Conservation (phyloP, 2,329 filamentous ascomycete species). For the Microcyclospora tardicrescens region DNA sequence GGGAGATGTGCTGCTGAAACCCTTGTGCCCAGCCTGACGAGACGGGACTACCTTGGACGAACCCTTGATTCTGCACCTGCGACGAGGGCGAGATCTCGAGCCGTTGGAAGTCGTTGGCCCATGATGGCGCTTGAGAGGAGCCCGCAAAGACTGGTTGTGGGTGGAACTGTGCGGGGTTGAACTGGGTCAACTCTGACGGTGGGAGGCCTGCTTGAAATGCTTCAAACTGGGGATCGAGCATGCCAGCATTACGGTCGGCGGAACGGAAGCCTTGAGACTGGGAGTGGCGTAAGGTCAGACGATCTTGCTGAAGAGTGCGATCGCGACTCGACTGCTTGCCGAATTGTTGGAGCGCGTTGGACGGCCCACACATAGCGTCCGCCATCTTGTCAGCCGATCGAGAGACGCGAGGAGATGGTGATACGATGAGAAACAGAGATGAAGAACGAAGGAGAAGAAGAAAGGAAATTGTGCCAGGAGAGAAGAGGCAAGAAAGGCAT, state of each 20-base stretch:
- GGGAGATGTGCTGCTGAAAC: slow-evolving; percentile 37
- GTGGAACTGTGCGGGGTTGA: slow-evolving; percentile 23
- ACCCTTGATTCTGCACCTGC: slow-evolving; percentile 35
- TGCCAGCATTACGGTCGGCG: slow-evolving; percentile 38
- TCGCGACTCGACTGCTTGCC: slow-evolving; percentile 57
- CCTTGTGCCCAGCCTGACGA: slow-evolving; percentile 44
- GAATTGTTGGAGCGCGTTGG: slow-evolving; percentile 61
- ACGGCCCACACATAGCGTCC: slow-evolving; percentile 59
- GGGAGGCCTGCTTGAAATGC: slow-evolving; percentile 48
- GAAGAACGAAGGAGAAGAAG: neutral
- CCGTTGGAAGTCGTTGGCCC: slow-evolving; percentile 39
- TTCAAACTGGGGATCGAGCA: slow-evolving; percentile 54
- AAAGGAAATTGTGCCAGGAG: neutral
- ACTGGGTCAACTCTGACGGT: slow-evolving; percentile 27
- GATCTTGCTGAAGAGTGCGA: slow-evolving; percentile 60
- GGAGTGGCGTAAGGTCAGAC: slow-evolving; percentile 42
- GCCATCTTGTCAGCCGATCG: slow-evolving; percentile 38
- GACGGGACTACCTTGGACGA: slow-evolving; percentile 23
- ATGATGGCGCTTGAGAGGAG: slow-evolving; percentile 25
- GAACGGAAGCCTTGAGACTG: slow-evolving; percentile 48
- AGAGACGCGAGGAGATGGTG: neutral
- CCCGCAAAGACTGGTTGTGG: slow-evolving; percentile 15
- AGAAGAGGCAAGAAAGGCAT: too few relatives aligned
- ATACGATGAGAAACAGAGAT: neutral
- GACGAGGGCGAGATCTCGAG: slow-evolving; percentile 29